phyloP scores from a whole-genome alignment of 148 eudicot genomes.

The Bassia scoparia region DNA sequence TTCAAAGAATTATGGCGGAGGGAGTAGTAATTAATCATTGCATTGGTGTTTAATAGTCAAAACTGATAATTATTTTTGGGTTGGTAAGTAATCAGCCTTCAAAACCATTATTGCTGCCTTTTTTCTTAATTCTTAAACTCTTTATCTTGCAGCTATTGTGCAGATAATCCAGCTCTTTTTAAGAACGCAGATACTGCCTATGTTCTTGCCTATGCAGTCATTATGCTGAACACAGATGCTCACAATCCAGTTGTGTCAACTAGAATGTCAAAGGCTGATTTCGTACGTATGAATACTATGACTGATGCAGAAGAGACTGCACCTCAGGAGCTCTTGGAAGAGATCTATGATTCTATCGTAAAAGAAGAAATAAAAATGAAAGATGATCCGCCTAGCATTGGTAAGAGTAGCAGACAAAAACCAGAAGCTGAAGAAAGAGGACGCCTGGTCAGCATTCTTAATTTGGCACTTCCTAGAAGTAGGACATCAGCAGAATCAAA shows the following conservation, averaged over 20 bases:
- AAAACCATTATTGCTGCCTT: conserved; percentile 16
- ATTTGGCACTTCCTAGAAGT: conserved; percentile 81
- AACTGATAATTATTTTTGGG: too few species aligned
- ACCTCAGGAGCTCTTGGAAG: conserved; percentile 79
- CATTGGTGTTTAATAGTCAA: too few species aligned
- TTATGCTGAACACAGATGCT: conserved; percentile 97
- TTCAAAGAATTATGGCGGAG: too few species aligned
- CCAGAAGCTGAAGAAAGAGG: conserved; percentile 89
- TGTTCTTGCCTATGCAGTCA: conserved; percentile 98
- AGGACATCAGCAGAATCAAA: conserved; percentile 53
- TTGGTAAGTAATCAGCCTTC: too few species aligned
- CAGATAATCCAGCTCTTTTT: conserved; percentile 89
- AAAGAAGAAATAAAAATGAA: conserved; percentile 96
- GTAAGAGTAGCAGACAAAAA: conserved; percentile 62
- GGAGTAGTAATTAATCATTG: too few species aligned
- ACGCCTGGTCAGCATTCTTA: conserved; percentile 81
- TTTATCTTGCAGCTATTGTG: conserved; percentile 74
- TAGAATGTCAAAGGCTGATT: conserved; percentile 93
- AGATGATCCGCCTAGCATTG: conserved; percentile 55
- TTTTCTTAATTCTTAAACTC: conserved; percentile 18
- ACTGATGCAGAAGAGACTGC: conserved; percentile 87
- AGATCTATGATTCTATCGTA: conserved; percentile 89
- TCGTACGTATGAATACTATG: conserved; percentile 69
- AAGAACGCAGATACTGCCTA: conserved; percentile 99
- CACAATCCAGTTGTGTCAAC: conserved; percentile 98